Conservation (phyloP, 2,329 filamentous ascomycete species). For the Botrytis squamosa region DNA sequence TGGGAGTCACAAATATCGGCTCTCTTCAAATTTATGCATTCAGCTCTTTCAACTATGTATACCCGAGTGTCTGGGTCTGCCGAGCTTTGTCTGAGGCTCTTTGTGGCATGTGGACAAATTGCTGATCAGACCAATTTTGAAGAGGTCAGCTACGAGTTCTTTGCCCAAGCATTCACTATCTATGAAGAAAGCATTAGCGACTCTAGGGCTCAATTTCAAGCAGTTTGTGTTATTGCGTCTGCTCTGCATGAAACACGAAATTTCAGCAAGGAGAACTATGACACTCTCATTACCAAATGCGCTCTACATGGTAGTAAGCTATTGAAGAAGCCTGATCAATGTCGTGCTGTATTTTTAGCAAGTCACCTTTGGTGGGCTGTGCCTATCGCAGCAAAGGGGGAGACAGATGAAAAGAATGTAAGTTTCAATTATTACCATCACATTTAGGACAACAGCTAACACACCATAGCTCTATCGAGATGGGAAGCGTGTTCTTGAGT, state of each 20-base stretch:
- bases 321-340: conserved; percentile 96
- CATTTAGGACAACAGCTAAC: conserved; percentile 28
- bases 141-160: conserved; percentile 97
- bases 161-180: conserved; percentile 95
- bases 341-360: conserved; percentile 90
- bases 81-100: conserved; percentile 84
- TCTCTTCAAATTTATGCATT: conserved; percentile 94
- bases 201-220: conserved; percentile 95
- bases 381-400: conserved; percentile 75
- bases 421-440: conserved; percentile 41
- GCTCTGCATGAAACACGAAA: conserved; percentile 84
- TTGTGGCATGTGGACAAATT: conserved; percentile 87
- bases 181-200: conserved; percentile 97
- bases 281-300: conserved; percentile 96
- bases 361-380: conserved; percentile 98
- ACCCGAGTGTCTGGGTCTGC: conserved; percentile 79
- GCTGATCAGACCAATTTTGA: conserved; percentile 90
- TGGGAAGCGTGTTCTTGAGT: conserved; percentile 94
- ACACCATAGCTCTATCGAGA: conserved; percentile 80
- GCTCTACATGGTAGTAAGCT: conserved; percentile 95
- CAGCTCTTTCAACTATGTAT: conserved; percentile 81
- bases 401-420: conserved; percentile 80
- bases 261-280: conserved; percentile 96
- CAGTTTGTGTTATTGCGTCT: conserved; percentile 89
- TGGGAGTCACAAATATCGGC: conserved; percentile 73